A percentile compares a stretch with the other conserved stretches of the same genome.
These are phyloP conservation scores for Voacanga thouarsii DNA, from an alignment of 257 asterid genomes.

Conservation along the genomic window DNA sequence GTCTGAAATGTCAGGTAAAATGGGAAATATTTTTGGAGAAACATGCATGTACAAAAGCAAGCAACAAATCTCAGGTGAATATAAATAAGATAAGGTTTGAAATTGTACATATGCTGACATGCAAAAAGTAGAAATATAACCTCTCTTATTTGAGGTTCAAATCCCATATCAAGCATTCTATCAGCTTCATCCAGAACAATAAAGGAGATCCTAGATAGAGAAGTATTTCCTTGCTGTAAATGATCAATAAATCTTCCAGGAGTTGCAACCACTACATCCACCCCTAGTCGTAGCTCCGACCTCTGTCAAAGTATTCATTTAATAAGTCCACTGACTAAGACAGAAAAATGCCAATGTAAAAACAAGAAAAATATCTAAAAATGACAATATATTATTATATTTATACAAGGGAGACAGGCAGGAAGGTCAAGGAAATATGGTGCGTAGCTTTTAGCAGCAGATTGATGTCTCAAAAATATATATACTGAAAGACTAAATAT, in stretches of 20 bases:
- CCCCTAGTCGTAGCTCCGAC: conserved; percentile 79
- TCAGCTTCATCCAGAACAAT: conserved; percentile 91
- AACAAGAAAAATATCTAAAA: background rate
- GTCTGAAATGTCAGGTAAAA: background rate
- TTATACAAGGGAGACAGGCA: background rate
- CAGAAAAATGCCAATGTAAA: background rate
- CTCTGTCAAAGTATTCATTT: conserved; percentile 39
- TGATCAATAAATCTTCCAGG: conserved; percentile 93
- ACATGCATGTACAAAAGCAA: background rate
- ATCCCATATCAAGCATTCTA: conserved; percentile 96
- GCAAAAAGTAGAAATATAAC: conserved; percentile 29
- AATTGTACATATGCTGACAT: conserved; percentile 4
- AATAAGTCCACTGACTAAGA: conserved; percentile 1
- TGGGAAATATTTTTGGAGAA: background rate
- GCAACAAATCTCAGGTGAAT: background rate
- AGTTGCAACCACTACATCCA: conserved; percentile 84
- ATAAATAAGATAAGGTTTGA: background rate
- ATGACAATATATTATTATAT: background rate
- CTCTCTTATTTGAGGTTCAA: conserved; percentile 96
- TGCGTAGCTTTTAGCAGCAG: background rate
- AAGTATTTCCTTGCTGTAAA: conserved; percentile 78
- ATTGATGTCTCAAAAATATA: background rate
- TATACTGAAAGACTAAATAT: conserved; percentile 1
- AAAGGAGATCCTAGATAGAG: conserved; percentile 63
- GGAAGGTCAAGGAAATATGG: conserved; percentile 17